Conservation (phyloP, 129 eudicot species). For the Rutidosis leptorrhynchoides region DNA sequence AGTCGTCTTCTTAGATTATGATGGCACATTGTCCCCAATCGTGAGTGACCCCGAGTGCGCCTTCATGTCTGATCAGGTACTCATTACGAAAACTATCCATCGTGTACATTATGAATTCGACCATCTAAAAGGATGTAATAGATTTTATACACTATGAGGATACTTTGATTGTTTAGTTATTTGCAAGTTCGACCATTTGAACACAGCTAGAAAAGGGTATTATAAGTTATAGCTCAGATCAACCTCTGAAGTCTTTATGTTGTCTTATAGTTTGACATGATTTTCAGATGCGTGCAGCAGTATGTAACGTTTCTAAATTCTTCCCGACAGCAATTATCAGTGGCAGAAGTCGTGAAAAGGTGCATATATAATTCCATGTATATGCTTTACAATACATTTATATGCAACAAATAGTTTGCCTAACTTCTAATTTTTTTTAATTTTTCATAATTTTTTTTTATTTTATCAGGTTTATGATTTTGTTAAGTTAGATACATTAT, state of each 20-base stretch:
- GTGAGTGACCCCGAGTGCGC: constrained; percentile 55
- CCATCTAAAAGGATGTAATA: too few species aligned
- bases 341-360: constrained; percentile 56
- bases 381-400: neutral
- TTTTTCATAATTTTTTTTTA: too few species aligned
- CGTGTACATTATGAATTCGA: too few species aligned
- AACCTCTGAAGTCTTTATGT: neutral
- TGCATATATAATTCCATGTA: constrained; percentile 15
- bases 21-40: constrained; percentile 55
- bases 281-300: constrained; percentile 46
- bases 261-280: neutral
- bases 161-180: too few species aligned
- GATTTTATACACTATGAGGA: too few species aligned
- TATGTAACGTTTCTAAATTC: constrained; percentile 35
- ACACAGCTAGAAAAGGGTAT: too few species aligned
- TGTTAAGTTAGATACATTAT: constrained; percentile 41
- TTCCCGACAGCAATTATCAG: constrained; percentile 63
- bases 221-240: too few species aligned
- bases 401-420: neutral
- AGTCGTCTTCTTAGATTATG: constrained; percentile 53
- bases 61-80: constrained; percentile 56
- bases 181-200: too few species aligned
- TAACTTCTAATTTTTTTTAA: neutral
- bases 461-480: constrained; percentile 47
- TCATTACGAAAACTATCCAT: too few species aligned